Evolutionary conservation across 2,329 filamentous ascomycete species (phyloP).

Genomic region (Cladophialophora exuberans): DNA sequence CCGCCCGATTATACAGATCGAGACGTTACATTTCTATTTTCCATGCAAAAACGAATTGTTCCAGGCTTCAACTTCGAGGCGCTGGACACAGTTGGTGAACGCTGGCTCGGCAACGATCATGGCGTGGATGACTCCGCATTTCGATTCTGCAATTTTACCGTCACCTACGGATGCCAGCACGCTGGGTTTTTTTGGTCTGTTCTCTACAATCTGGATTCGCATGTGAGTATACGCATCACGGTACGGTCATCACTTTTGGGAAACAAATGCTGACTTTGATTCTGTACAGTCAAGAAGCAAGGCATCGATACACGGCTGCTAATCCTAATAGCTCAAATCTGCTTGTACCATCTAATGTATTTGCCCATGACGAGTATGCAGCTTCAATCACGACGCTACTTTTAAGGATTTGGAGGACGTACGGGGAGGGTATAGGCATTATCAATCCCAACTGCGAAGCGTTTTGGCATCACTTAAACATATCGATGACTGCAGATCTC

Average conservation of each 20-base stretch:
- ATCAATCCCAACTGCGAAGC: conserved; percentile 54
- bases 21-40: conserved; percentile 9
- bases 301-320: neutral
- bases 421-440: conserved; percentile 46
- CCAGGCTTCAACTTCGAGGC: conserved; percentile 3
- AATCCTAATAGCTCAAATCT: neutral
- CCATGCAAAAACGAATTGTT: conserved; percentile 16
- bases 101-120: conserved; percentile 5
- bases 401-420: conserved; percentile 29
- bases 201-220: conserved; percentile 9
- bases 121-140: conserved; percentile 7
- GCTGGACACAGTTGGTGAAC: conserved; percentile 7
- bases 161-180: conserved; percentile 7
- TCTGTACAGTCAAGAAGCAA: conserved; percentile 1
- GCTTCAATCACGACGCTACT: conserved; percentile 2
- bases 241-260: too few species aligned
- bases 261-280: too few species aligned
- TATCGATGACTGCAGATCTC: conserved; percentile 55
- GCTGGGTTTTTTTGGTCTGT: conserved; percentile 9
- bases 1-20: conserved; percentile 8
- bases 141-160: conserved; percentile 1
- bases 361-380: conserved; percentile 8
- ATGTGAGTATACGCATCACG: too few species aligned
- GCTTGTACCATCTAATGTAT: conserved; percentile 4
- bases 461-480: conserved; percentile 57